Percentiles rank a stretch among this genome's conserved stretches.
Evolutionary conservation across 306 rosid species (phyloP).

Genomic region (Vigna mungo): DNA sequence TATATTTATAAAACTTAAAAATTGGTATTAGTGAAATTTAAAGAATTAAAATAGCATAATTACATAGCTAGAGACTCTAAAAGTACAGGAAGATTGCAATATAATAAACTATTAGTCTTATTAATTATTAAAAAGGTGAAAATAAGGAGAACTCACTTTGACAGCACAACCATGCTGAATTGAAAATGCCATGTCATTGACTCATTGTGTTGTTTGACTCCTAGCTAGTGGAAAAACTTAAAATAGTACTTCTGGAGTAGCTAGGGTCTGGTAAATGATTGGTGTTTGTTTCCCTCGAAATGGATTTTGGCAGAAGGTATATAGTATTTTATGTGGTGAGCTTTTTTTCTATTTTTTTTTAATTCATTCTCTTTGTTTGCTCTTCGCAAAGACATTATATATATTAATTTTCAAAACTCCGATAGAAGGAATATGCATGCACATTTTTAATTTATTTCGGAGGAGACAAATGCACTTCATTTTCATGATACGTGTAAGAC

Average conservation of each 20-base stretch:
- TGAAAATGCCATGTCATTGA: background rate
- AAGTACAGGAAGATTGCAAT: no score
- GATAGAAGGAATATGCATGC: background rate
- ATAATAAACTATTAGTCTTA: no score
- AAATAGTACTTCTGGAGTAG: background rate
- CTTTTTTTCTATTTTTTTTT: background rate
- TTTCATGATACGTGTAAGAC: conserved; percentile 11
- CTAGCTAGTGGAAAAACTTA: background rate
- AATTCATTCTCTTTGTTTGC: background rate
- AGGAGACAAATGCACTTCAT: background rate
- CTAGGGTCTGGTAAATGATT: background rate
- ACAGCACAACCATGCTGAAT: background rate
- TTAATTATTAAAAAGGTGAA: no score
- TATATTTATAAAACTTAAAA: no score
- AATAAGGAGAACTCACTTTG: background rate
- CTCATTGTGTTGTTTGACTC: background rate
- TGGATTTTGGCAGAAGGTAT: conserved; percentile 4
- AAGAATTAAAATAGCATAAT: no score
- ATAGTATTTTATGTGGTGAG: background rate
- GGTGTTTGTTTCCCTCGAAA: background rate
- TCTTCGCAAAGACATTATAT: background rate
- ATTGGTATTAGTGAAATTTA: no score
- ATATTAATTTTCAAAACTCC: background rate
- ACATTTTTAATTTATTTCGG: background rate
- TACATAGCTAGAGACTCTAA: no score